Evolutionary conservation across 2,329 filamentous ascomycete species (phyloP).

Genomic region (Septoria petroselini): DNA sequence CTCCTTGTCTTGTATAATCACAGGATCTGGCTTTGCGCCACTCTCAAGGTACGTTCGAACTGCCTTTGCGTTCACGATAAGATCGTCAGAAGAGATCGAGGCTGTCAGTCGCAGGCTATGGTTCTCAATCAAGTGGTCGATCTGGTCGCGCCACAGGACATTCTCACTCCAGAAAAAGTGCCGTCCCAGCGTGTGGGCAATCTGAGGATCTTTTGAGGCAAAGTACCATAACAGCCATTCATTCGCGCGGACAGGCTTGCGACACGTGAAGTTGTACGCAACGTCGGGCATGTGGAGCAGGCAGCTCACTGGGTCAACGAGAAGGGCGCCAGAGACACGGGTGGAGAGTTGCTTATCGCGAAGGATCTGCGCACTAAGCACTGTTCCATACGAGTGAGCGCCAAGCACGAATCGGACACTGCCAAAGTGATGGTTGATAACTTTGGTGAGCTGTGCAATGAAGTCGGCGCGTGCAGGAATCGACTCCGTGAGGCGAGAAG

Average conservation of each 20-base stretch:
- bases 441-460: slow-evolving; percentile 53
- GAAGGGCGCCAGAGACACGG: slow-evolving; percentile 50
- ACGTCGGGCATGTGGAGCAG: slow-evolving; percentile 67
- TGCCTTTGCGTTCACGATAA: slow-evolving; percentile 61
- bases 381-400: slow-evolving; percentile 62
- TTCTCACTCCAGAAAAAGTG: slow-evolving; percentile 72
- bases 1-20: slow-evolving; percentile 22
- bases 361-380: slow-evolving; percentile 61
- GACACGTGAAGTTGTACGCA: slow-evolving; percentile 66
- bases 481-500: slow-evolving; percentile 57
- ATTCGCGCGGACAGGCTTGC: slow-evolving; percentile 52
- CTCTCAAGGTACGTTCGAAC: slow-evolving; percentile 58
- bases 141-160: slow-evolving; percentile 66
- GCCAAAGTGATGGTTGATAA: slow-evolving; percentile 59
- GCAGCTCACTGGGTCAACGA: slow-evolving; percentile 64
- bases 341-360: slow-evolving; percentile 45
- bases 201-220: slow-evolving; percentile 63
- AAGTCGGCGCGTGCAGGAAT: slow-evolving; percentile 55
- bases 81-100: slow-evolving; percentile 57
- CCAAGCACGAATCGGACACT: slow-evolving; percentile 60
- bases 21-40: slow-evolving; percentile 32
- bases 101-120: slow-evolving; percentile 51
- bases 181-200: slow-evolving; percentile 61
- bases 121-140: slow-evolving; percentile 42
- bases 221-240: slow-evolving; percentile 71